Base-by-base conservation (phyloP, 352 stramenopile species). In the Blastocystis sp. region DNA sequence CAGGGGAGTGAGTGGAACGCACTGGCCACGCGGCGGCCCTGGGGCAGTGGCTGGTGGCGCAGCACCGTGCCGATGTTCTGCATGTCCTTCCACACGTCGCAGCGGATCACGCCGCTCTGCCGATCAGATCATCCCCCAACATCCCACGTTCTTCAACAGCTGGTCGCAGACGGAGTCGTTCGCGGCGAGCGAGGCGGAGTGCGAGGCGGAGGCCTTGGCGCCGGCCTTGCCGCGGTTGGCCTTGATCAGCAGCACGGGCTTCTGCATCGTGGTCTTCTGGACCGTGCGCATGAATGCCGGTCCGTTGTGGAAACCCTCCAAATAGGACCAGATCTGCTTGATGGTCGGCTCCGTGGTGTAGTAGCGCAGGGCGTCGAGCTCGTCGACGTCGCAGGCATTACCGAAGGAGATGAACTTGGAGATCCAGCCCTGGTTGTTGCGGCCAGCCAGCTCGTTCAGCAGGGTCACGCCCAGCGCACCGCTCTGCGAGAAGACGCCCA, bases 401-500 rank as follows among this genome's bases (percentile, higher is more conserved):
- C 71, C 71, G 53, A 81, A 64, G 60, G 71, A 81, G 23, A 81
- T 81, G 60, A 81, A 81, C 60, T 81, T 81, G 19, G 71, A 81
- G 53, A 81, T 67, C 71, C 71, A 81, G 28, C 53, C 53, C 9
- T 81, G 34, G 34, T 67, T 64, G 4, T 28, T 64, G 53, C 60
- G 53, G 23, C 71, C 71, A 19, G 71, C 71, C n/a, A 81, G 40
- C 71, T 81, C 53, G 71, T 81, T 81, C 71, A 81, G 53, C 21
- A 81, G 9, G 1, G 53, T 67, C 9, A 64, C 53, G 28, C 71
- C 71, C 23, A 81, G 38, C 7, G 71, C 71, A 69, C 71, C 71
- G 34, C 53, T 67, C 60, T 81, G 71, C n/a, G 71, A 81, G 40
- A 67, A 81, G n/a, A 64, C n/a, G 2, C 71, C 71, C 19, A 67